phyloP scores from a whole-genome alignment of 768 basidiomycete genomes.

The Suillus clintonianus region DNA sequence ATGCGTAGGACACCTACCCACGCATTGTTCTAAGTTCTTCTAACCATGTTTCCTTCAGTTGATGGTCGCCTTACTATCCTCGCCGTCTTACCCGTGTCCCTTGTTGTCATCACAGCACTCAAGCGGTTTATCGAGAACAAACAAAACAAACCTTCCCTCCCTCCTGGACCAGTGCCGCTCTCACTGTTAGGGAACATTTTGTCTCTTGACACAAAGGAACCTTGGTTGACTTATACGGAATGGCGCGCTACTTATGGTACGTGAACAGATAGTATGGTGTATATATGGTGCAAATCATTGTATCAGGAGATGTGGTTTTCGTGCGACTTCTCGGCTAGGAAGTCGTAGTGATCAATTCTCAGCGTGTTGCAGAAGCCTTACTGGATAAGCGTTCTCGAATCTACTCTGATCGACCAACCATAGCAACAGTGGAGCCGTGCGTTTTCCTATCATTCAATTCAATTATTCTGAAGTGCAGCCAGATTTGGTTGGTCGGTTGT shows the following conservation, averaged over 20 bases:
- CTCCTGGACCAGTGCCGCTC: conserved; percentile 5
- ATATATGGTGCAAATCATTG: not conserved
- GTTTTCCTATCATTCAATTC: not conserved
- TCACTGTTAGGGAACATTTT: not conserved
- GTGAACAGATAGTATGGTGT: not conserved
- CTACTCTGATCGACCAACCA: conserved; percentile 8
- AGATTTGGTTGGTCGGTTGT: conserved; percentile 3
- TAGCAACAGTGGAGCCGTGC: conserved; percentile 5
- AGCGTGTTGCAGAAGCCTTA: not conserved
- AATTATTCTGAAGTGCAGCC: not conserved
- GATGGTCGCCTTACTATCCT: not conserved
- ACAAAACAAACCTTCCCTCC: not conserved
- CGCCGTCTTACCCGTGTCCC: not conserved
- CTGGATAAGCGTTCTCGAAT: conserved; percentile 8
- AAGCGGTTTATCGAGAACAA: not conserved
- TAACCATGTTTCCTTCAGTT: not conserved
- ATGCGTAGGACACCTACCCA: not conserved
- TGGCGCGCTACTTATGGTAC: conserved; percentile 15
- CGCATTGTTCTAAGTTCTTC: not conserved
- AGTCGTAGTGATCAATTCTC: conserved; percentile 2
- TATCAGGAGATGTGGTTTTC: conserved; percentile 4
- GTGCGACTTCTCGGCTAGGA: conserved; percentile 2
- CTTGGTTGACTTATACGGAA: conserved; percentile 2
- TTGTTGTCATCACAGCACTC: not conserved
- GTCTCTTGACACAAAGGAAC: not conserved